Evolutionary conservation across 352 stramenopile species (phyloP).

Genomic region (Phytopythium delawarense): DNA sequence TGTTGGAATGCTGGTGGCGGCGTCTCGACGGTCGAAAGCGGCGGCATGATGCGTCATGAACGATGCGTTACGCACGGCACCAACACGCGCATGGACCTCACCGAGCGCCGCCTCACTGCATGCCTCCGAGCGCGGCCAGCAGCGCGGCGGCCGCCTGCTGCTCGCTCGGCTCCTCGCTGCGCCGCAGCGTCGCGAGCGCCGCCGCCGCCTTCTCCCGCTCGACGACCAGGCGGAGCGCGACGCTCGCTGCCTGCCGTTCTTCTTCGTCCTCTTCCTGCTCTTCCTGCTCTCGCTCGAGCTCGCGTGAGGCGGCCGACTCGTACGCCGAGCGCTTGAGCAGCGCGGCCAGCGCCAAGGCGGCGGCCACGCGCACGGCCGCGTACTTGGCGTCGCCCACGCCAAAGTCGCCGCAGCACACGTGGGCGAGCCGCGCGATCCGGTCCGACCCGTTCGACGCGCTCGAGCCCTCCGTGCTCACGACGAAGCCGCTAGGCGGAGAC

Average conservation of each 20-base stretch:
- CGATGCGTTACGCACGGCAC: no score
- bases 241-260: conserved; percentile 4
- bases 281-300: neutral
- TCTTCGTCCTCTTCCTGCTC: conserved; percentile 6
- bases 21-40: no score
- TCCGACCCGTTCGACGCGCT: neutral
- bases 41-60: no score
- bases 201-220: conserved; percentile 39
- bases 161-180: conserved; percentile 56
- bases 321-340: conserved; percentile 26
- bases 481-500: conserved; percentile 19
- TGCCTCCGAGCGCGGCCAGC: neutral
- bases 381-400: conserved; percentile 70
- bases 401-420: conserved; percentile 42
- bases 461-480: neutral
- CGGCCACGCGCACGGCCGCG: conserved; percentile 62
- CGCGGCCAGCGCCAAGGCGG: conserved; percentile 38
- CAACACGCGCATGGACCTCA: neutral
- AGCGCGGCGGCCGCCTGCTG: conserved; percentile 44
- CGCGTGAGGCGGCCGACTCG: neutral
- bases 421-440: conserved; percentile 19
- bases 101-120: neutral
- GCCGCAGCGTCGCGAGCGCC: conserved; percentile 38
- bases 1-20: neutral
- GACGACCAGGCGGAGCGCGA: conserved; percentile 44